Conservation (phyloP, 2,329 filamentous ascomycete genomes). For the Colletotrichum tanaceti region DNA sequence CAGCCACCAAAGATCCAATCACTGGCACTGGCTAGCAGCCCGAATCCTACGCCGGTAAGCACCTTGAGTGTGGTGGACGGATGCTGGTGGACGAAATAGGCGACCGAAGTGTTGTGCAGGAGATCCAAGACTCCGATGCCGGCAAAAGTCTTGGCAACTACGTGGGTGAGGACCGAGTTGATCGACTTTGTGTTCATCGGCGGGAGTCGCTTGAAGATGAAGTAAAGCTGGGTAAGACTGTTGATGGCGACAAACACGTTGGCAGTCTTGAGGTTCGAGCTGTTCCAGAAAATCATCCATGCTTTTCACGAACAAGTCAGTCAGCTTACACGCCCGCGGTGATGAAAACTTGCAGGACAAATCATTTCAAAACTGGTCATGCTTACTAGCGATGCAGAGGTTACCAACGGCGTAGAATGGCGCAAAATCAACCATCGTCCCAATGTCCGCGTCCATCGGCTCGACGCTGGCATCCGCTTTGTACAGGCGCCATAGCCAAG, state of each 20-base stretch:
- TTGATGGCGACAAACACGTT: conserved; percentile 69
- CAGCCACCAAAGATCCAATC: conserved; percentile 72
- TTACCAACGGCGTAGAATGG: conserved; percentile 68
- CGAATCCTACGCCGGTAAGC: conserved; percentile 65
- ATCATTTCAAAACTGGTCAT: neutral
- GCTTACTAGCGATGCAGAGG: conserved; percentile 67
- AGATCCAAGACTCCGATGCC: conserved; percentile 70
- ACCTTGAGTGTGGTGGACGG: conserved; percentile 61
- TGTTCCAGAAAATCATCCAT: conserved; percentile 74
- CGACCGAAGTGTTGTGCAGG: conserved; percentile 68
- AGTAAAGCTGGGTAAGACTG: conserved; percentile 65
- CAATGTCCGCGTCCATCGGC: conserved; percentile 54
- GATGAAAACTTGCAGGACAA: too few relatives aligned
- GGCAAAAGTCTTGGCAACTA: conserved; percentile 69
- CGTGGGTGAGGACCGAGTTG: conserved; percentile 66
- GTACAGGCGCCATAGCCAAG: conserved; percentile 68
- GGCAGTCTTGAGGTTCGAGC: conserved; percentile 59
- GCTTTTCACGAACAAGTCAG: conserved; percentile 47
- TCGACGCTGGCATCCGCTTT: conserved; percentile 55
- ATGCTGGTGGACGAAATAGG: conserved; percentile 62
- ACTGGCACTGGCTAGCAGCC: conserved; percentile 58
- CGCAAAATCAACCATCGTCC: conserved; percentile 64
- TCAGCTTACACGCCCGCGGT: neutral
- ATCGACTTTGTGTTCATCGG: conserved; percentile 62
- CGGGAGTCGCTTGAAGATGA: conserved; percentile 60